Conservation (phyloP, 352 stramenopile genomes). For the Pythium insidiosum region DNA sequence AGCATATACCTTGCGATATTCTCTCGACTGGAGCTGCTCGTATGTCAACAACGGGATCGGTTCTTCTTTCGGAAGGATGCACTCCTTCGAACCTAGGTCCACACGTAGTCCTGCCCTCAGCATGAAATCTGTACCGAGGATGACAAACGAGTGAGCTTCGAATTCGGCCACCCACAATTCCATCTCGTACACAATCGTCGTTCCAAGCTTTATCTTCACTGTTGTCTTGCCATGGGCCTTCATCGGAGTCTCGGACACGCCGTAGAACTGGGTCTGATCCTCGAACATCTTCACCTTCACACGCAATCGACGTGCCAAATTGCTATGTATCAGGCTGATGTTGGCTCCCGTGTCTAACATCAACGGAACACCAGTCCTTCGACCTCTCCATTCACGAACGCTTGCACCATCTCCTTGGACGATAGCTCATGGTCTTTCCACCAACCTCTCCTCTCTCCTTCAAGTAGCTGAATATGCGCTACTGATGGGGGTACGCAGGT, state of each 20-base stretch:
- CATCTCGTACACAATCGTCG: constrained; percentile 7
- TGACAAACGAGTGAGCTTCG: constrained; percentile 11
- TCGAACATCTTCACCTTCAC: constrained; percentile 10
- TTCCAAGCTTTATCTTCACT: constrained; percentile 8
- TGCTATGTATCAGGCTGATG: constrained; percentile 7
- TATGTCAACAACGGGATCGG: background rate
- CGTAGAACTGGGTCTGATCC: constrained; percentile 5
- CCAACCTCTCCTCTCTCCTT: constrained; percentile 3
- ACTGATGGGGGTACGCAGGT: no score
- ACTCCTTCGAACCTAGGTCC: constrained; percentile 4
- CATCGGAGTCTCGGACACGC: constrained; percentile 6
- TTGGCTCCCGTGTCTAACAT: constrained; percentile 15
- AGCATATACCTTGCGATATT: background rate
- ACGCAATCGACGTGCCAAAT: constrained; percentile 10
- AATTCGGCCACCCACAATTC: constrained; percentile 15
- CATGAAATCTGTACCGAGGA: constrained; percentile 15
- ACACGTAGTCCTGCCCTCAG: background rate
- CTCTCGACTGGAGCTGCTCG: background rate
- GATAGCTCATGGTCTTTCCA: constrained; percentile 2
- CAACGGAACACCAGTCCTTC: constrained; percentile 4
- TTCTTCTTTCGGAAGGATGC: background rate
- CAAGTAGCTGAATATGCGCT: background rate
- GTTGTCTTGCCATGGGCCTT: background rate
- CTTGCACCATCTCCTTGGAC: constrained; percentile 2
- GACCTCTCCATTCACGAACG: constrained; percentile 6